These are phyloP conservation scores for Euphorbia lathyris DNA, from an alignment of 345 rosid species.

Conservation along the genomic window DNA sequence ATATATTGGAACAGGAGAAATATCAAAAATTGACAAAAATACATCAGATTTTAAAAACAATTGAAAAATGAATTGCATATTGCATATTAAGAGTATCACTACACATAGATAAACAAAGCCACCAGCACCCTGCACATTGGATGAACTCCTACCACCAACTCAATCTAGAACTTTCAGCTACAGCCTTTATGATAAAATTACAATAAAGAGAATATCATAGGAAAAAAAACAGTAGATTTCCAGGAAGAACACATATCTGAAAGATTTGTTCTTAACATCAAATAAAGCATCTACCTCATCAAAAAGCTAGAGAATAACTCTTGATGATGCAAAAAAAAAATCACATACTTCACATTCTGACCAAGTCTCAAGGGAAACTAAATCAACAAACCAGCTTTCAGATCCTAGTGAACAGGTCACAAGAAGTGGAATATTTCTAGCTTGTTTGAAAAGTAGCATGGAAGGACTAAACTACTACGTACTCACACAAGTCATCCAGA, in stretches of 20 bases:
- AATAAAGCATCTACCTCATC: background rate
- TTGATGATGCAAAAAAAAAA: background rate
- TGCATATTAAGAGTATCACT: background rate
- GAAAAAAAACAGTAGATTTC: background rate
- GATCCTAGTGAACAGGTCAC: background rate
- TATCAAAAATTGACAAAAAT: background rate
- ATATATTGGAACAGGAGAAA: constrained; percentile 1
- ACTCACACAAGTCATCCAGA: constrained; percentile 1
- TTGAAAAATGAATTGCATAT: background rate
- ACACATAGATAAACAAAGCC: background rate
- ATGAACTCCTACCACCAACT: background rate
- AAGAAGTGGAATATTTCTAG: background rate
- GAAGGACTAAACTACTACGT: too few relatives aligned
- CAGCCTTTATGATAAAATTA: background rate
- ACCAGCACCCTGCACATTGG: background rate
- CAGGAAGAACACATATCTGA: background rate
- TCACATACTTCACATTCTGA: background rate
- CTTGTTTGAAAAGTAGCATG: too few relatives aligned
- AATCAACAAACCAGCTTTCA: background rate
- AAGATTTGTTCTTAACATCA: background rate
- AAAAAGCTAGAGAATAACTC: too few relatives aligned
- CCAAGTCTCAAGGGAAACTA: background rate
- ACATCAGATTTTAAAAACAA: background rate
- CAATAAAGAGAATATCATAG: background rate
- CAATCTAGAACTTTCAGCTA: background rate